These are phyloP conservation scores for Mycena albidolilacea DNA, from an alignment of 768 basidiomycete species.

Conservation along the genomic window DNA sequence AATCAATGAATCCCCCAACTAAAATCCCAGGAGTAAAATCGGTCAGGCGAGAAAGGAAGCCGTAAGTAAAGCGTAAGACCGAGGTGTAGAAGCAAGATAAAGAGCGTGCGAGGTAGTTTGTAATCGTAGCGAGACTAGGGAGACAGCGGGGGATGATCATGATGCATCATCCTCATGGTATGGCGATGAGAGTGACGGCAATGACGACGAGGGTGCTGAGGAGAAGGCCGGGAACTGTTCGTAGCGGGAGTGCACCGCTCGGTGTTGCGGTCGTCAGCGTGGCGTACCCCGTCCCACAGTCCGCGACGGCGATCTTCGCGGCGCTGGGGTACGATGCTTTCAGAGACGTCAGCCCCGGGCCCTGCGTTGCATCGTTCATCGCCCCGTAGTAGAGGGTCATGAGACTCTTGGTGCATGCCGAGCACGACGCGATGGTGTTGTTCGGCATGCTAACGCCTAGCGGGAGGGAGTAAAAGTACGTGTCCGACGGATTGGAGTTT, in stretches of 20 bases:
- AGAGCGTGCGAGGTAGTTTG: conserved; percentile 20
- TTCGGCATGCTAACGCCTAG: conserved; percentile 70
- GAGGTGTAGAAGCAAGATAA: conserved; percentile 14
- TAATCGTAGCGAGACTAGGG: neutral
- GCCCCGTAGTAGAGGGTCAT: conserved; percentile 69
- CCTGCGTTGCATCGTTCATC: conserved; percentile 49
- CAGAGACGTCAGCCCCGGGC: conserved; percentile 53
- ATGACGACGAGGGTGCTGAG: conserved; percentile 1
- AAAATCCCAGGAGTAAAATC: conserved; percentile 11
- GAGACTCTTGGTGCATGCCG: conserved; percentile 71
- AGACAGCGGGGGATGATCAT: neutral
- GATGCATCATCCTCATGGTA: neutral
- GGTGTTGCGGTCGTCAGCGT: conserved; percentile 31
- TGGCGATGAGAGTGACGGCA: neutral
- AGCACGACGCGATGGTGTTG: conserved; percentile 69
- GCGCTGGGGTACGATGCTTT: conserved; percentile 64
- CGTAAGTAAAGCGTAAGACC: neutral
- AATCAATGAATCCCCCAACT: conserved; percentile 7
- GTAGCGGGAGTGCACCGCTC: neutral
- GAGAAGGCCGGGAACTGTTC: neutral
- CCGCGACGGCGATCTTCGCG: conserved; percentile 58
- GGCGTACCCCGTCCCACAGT: conserved; percentile 70
- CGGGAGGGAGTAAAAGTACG: conserved; percentile 82
- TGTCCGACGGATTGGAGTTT: conserved; percentile 70
- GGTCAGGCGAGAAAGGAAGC: neutral